Conservation (phyloP, 2,329 filamentous ascomycete species). For the Calonectria honghensis region DNA sequence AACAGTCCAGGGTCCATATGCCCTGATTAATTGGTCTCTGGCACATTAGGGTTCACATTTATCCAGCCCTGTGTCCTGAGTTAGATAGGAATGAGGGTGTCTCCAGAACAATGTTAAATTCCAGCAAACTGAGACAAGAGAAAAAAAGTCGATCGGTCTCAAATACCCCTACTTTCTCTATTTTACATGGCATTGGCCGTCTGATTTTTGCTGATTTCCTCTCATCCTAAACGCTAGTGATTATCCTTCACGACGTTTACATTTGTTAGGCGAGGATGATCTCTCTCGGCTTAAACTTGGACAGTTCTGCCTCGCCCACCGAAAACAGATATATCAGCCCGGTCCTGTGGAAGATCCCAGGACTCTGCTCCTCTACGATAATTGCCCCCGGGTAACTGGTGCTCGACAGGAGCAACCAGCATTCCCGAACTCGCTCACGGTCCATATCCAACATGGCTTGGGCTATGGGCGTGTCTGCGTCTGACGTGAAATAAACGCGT, state of each 20-base stretch:
- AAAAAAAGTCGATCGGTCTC: background rate
- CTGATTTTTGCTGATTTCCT: background rate
- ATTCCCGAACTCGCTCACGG: background rate
- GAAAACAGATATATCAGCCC: constrained; percentile 7
- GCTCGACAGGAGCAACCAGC: constrained; percentile 2
- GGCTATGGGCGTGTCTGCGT: background rate
- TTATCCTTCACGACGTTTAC: background rate
- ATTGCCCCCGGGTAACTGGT: background rate
- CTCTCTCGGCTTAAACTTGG: background rate
- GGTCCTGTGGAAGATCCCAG: background rate
- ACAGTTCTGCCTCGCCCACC: background rate
- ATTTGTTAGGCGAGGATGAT: background rate
- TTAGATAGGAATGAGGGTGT: background rate
- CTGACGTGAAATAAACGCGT: background rate
- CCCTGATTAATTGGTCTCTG: background rate
- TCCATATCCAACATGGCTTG: constrained; percentile 1
- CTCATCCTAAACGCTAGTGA: background rate
- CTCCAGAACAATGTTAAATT: constrained; percentile 17
- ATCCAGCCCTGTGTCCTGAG: background rate
- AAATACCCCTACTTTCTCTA: background rate
- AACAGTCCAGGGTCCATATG: background rate
- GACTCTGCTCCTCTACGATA: background rate
- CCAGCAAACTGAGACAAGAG: constrained; percentile 4
- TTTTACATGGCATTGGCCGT: background rate
- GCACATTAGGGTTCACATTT: constrained; percentile 1